Evolutionary conservation across 1,284 basidiomycete species (phyloP).

Genomic region (Phylloboletellus chloephorus): DNA sequence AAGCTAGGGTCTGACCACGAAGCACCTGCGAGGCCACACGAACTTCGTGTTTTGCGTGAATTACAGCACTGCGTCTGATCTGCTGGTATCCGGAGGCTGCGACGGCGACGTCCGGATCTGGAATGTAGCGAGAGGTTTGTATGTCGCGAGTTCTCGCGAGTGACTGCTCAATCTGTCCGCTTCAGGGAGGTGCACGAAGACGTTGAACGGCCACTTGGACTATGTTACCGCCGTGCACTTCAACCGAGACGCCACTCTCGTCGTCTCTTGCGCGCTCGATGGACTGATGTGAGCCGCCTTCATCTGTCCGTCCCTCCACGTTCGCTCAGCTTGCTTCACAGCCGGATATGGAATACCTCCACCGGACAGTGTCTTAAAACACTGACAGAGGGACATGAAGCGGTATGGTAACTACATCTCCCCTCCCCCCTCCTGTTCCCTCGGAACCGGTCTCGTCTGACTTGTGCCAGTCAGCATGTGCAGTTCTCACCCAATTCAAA

Average conservation of each 20-base stretch:
- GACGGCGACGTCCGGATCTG: constrained; percentile 92
- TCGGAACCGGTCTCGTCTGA: constrained; percentile 1
- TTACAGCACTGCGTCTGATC: constrained; percentile 81
- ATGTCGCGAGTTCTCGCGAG: not conserved
- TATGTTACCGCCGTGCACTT: constrained; percentile 94
- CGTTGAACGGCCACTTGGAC: constrained; percentile 88
- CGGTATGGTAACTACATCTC: constrained; percentile 67
- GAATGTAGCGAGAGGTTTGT: constrained; percentile 74
- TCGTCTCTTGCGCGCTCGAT: constrained; percentile 89
- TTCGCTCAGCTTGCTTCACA: constrained; percentile 30
- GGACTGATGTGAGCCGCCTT: constrained; percentile 84
- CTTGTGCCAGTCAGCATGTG: constrained; percentile 63
- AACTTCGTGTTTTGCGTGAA: constrained; percentile 90
- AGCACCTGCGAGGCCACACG: constrained; percentile 74
- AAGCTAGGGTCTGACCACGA: constrained; percentile 59
- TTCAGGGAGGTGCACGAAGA: constrained; percentile 74
- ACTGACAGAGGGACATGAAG: constrained; percentile 84
- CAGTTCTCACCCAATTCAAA: constrained; percentile 93
- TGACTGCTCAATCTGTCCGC: not conserved
- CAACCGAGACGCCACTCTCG: constrained; percentile 86
- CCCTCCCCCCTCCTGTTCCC: constrained; percentile 1
- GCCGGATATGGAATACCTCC: constrained; percentile 91
- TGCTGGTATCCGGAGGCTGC: constrained; percentile 88
- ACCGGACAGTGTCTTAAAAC: constrained; percentile 96
- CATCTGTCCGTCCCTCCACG: not conserved